These are phyloP conservation scores for Euphrasia arctica DNA, from an alignment of 305 asterid species.

Conservation along the genomic window DNA sequence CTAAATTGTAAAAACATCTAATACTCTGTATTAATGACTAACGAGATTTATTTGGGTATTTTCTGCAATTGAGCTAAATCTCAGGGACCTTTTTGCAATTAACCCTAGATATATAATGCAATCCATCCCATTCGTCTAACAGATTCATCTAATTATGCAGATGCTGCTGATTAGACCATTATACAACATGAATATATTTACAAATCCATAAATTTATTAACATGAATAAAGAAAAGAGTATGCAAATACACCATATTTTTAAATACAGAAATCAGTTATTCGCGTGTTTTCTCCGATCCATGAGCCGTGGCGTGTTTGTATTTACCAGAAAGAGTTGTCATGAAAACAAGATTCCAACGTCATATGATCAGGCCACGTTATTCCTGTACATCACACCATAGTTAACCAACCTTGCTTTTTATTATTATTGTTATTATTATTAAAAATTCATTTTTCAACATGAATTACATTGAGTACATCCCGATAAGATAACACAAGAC, in stretches of 20 bases:
- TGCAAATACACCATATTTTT: neutral
- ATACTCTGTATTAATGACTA: no score
- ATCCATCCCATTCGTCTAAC: neutral
- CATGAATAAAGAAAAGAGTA: neutral
- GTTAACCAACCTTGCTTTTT: neutral
- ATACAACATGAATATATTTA: neutral
- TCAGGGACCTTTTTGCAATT: neutral
- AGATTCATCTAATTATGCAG: neutral
- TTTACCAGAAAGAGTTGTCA: slow-evolving; percentile 25
- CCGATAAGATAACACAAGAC: neutral
- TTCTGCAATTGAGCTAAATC: no score
- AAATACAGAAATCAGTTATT: slow-evolving; percentile 26
- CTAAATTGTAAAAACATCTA: neutral
- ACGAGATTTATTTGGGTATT: no score
- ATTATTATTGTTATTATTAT: neutral
- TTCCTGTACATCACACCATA: slow-evolving; percentile 27
- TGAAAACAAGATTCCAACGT: neutral
- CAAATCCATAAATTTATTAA: slow-evolving; percentile 2
- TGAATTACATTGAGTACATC: slow-evolving; percentile 17
- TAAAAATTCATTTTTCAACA: slow-evolving; percentile 14
- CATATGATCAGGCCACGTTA: slow-evolving; percentile 21
- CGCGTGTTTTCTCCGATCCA: slow-evolving; percentile 24
- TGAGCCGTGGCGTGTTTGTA: slow-evolving; percentile 17
- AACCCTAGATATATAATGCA: neutral
- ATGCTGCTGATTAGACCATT: neutral